A percentile compares a stretch with the other conserved stretches of the same genome.
These are phyloP conservation scores for Candida golubevii DNA, from an alignment of 805 yeast genomes.

Conservation along the genomic window DNA sequence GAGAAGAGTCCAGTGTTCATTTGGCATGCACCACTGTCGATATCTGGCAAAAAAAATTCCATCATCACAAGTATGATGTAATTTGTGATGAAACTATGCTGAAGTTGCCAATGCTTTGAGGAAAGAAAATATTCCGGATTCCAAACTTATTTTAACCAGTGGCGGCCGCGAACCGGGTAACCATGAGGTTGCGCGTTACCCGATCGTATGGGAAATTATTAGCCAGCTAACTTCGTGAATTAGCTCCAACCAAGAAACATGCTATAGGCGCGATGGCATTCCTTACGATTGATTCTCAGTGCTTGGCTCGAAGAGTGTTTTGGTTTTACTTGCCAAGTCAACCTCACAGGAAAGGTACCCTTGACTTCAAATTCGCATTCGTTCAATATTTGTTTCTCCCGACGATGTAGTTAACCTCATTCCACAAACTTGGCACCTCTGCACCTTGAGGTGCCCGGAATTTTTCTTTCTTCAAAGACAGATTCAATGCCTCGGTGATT, in stretches of 20 bases:
- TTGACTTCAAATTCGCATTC: no score
- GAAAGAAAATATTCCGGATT: no score
- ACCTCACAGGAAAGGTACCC: no score
- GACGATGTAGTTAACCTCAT: constrained; percentile 25
- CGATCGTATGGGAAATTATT: no score
- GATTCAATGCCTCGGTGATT: constrained; percentile 14
- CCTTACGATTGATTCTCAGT: no score
- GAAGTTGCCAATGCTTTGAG: constrained; percentile 31
- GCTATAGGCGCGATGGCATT: no score
- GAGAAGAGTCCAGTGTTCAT: constrained; percentile 21
- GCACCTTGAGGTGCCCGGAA: constrained; percentile 23
- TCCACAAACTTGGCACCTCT: constrained; percentile 34
- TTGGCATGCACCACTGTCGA: constrained; percentile 19
- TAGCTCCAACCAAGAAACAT: no score
- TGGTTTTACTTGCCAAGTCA: no score
- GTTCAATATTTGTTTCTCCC: constrained; percentile 4
- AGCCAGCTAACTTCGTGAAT: no score
- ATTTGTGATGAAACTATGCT: constrained; percentile 45
- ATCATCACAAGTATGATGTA: constrained; percentile 36
- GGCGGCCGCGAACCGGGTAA: background rate
- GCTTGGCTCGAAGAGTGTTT: no score
- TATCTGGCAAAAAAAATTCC: constrained; percentile 43
- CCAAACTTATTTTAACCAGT: background rate
- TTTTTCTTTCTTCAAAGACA: constrained; percentile 3
- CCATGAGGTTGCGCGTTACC: no score